These are phyloP conservation scores for Thuja plicata DNA, from an alignment of 83 land plant genomes.

Conservation along the genomic window DNA sequence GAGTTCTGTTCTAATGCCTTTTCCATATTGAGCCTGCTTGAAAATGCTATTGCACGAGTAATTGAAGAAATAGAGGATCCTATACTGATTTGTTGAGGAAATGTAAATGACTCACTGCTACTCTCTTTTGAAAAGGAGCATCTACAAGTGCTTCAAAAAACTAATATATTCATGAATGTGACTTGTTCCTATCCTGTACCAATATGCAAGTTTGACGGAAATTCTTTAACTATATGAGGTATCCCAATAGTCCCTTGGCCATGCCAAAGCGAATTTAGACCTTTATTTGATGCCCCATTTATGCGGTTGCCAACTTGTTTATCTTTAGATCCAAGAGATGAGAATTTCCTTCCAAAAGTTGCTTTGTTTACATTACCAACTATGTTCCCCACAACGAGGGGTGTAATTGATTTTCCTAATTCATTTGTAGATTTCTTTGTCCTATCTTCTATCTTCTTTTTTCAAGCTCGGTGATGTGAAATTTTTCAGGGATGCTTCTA, in stretches of 20 bases:
- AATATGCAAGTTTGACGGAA: constrained; percentile 46
- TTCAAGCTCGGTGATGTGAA: constrained; percentile 37
- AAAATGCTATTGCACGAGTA: not conserved
- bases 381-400: constrained; percentile 13
- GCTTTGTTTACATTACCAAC: constrained; percentile 29
- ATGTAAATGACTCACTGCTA: constrained; percentile 14
- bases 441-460: constrained; percentile 23
- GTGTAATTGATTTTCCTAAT: constrained; percentile 15
- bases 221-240: constrained; percentile 30
- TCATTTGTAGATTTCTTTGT: constrained; percentile 21
- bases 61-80: constrained; percentile 6
- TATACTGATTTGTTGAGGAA: constrained; percentile 21
- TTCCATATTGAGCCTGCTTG: constrained; percentile 66
- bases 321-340: constrained; percentile 64
- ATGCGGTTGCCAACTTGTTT: constrained; percentile 15
- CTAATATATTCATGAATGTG: constrained; percentile 30
- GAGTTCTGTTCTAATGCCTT: constrained; percentile 69
- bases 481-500: constrained; percentile 28
- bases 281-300: not conserved
- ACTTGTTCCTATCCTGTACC: constrained; percentile 15
- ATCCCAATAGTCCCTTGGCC: constrained; percentile 6
- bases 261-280: constrained; percentile 14
- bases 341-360: constrained; percentile 64
- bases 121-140: constrained; percentile 39
- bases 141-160: constrained; percentile 53